Conservation (phyloP, 768 basidiomycete species). For the Suillus paluster region DNA sequence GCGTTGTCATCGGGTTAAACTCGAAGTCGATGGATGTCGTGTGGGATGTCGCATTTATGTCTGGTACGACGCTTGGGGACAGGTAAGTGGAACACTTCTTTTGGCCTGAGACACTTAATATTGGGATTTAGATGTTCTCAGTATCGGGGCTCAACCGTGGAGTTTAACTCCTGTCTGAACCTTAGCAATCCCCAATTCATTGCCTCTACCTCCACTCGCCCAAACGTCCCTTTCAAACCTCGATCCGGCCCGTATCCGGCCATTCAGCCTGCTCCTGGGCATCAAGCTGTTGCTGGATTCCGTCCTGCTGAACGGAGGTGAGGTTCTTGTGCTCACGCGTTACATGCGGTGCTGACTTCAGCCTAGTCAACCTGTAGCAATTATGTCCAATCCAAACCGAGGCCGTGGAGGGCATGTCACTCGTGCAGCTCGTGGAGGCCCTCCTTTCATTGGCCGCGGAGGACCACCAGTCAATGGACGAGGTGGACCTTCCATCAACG, state of each 20-base stretch:
- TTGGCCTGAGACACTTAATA: neutral
- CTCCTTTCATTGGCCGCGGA: constrained; percentile 14
- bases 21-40: constrained; percentile 90
- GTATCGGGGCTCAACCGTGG: constrained; percentile 89
- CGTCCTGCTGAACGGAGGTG: constrained; percentile 53
- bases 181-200: constrained; percentile 85
- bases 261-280: constrained; percentile 58
- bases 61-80: constrained; percentile 84
- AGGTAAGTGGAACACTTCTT: constrained; percentile 49
- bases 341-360: constrained; percentile 1
- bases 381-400: constrained; percentile 78
- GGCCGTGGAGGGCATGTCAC: constrained; percentile 35
- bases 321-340: constrained; percentile 3
- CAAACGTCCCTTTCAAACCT: constrained; percentile 62
- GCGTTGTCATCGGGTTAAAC: constrained; percentile 90
- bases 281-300: constrained; percentile 64
- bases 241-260: constrained; percentile 68
- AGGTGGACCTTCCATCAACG: constrained; percentile 12
- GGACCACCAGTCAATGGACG: constrained; percentile 15
- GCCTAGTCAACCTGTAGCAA: constrained; percentile 51
- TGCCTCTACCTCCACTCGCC: constrained; percentile 66
- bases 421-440: constrained; percentile 12
- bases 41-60: constrained; percentile 96
- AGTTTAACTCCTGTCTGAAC: constrained; percentile 89
- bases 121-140: constrained; percentile 70